Evolutionary conservation across 371 early-diverging fungal genomes (phyloP).

Genomic region (Zychaea mexicana): DNA sequence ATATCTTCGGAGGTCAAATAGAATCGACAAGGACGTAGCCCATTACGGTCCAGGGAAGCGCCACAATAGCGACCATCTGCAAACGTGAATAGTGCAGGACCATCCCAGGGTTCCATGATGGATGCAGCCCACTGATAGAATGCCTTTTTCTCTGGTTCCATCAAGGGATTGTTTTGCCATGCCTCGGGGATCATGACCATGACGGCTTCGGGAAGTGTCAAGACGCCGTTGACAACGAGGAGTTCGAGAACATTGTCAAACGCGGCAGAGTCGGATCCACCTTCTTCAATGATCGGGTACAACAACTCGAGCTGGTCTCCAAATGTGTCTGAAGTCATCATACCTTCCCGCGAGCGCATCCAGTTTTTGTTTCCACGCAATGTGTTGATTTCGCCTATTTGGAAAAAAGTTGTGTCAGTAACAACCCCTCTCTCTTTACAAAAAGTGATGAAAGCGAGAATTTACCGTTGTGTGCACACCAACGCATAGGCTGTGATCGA

Average conservation of each 20-base stretch:
- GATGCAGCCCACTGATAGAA: conserved; percentile 97
- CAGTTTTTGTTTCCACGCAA: conserved; percentile 98
- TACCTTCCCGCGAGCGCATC: conserved; percentile 97
- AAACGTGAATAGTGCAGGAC: conserved; percentile 96
- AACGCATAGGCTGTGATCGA: conserved; percentile 96
- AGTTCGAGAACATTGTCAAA: conserved; percentile 96
- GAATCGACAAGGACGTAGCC: conserved; percentile 95
- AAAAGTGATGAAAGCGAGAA: not conserved
- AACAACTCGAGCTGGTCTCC: conserved; percentile 78
- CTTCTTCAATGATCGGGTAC: conserved; percentile 95
- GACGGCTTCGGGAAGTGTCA: conserved; percentile 92
- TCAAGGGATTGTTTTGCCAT: conserved; percentile 87
- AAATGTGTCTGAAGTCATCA: conserved; percentile 84
- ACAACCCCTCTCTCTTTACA: no score
- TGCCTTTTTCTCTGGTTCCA: conserved; percentile 85
- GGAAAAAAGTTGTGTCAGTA: not conserved
- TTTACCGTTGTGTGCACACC: conserved; percentile 96
- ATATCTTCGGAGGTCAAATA: conserved; percentile 88
- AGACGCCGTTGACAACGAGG: conserved; percentile 85
- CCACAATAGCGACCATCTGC: conserved; percentile 96
- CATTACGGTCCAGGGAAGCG: conserved; percentile 95
- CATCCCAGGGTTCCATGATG: conserved; percentile 98
- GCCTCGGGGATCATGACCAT: conserved; percentile 99
- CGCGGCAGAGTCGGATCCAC: conserved; percentile 97
- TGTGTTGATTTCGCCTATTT: conserved; percentile 93